A percentile compares a stretch with the other conserved stretches of the same genome.
These are phyloP conservation scores for Pyrrhoderma noxium DNA, from an alignment of 1,284 basidiomycete genomes.

Conservation along the genomic window DNA sequence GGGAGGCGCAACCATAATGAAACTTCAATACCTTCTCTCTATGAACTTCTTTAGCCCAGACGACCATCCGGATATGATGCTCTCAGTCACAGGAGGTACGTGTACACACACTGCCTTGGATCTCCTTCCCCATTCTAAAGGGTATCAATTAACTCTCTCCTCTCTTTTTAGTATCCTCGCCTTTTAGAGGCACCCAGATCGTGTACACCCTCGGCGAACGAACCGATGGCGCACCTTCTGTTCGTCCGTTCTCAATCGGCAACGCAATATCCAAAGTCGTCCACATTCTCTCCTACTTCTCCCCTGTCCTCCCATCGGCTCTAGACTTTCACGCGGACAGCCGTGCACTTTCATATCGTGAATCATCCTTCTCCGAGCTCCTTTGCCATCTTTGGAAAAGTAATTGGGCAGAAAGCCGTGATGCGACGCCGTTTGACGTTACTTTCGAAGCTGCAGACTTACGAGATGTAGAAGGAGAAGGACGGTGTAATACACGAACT, in stretches of 20 bases:
- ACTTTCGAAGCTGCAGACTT: slow-evolving; percentile 41
- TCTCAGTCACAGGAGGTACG: slow-evolving; percentile 38
- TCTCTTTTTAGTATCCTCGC: slow-evolving; percentile 34
- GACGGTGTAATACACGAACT: slow-evolving; percentile 30
- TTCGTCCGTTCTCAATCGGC: slow-evolving; percentile 37
- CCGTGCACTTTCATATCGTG: slow-evolving; percentile 33
- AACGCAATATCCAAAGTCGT: slow-evolving; percentile 33
- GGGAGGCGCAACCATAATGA: slow-evolving; percentile 45
- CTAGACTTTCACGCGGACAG: slow-evolving; percentile 41
- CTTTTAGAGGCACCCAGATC: slow-evolving; percentile 42
- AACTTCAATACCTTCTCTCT: slow-evolving; percentile 38
- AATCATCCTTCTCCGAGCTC: slow-evolving; percentile 30
- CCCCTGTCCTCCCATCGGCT: slow-evolving; percentile 33
- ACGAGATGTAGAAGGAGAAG: slow-evolving; percentile 36
- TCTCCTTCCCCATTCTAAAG: background rate
- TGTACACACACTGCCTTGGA: too few relatives aligned
- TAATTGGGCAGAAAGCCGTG: slow-evolving; percentile 42
- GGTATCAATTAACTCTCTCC: slow-evolving; percentile 19
- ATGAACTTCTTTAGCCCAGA: slow-evolving; percentile 35
- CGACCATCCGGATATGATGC: slow-evolving; percentile 38
- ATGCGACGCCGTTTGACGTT: slow-evolving; percentile 41
- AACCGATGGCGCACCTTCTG: slow-evolving; percentile 33
- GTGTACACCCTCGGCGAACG: slow-evolving; percentile 42
- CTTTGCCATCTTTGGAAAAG: slow-evolving; percentile 38
- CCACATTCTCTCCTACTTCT: slow-evolving; percentile 37